Conservation (phyloP, 371 early-diverging fungal species). For the Haplosporangium sp. region DNA sequence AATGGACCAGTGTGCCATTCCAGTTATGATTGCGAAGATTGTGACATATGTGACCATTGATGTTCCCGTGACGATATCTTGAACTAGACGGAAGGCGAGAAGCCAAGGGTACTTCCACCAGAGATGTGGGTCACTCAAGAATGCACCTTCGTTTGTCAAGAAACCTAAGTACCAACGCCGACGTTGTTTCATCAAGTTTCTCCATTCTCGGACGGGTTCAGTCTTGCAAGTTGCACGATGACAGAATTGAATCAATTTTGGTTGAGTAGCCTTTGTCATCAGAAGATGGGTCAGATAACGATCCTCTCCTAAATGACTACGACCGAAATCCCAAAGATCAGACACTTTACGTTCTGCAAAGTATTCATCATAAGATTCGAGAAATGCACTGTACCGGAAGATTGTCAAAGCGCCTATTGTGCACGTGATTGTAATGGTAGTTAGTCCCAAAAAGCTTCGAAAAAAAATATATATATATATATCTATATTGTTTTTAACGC, state of each 20-base stretch:
- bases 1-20: conserved; percentile 13
- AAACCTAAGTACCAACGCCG: conserved; percentile 79
- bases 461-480: too few species aligned
- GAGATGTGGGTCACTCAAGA: conserved; percentile 32
- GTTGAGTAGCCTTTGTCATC: conserved; percentile 95
- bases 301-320: conserved; percentile 76
- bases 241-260: conserved; percentile 91
- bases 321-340: conserved; percentile 41
- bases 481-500: too few species aligned
- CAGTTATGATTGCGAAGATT: conserved; percentile 13
- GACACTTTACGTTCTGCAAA: conserved; percentile 45
- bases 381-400: conserved; percentile 43
- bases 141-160: conserved; percentile 41
- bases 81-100: conserved; percentile 26
- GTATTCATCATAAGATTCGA: conserved; percentile 43
- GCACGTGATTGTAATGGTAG: neutral
- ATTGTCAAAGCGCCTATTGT: conserved; percentile 57
- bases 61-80: conserved; percentile 30
- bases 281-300: conserved; percentile 95
- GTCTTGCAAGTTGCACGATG: conserved; percentile 95
- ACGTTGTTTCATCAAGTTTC: conserved; percentile 84
- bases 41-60: conserved; percentile 26
- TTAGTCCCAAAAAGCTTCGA: too few species aligned
- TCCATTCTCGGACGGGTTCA: conserved; percentile 94
- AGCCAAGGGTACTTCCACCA: conserved; percentile 39